phyloP scores from a whole-genome alignment of 768 basidiomycete genomes.

The Tylopilus felleus region DNA sequence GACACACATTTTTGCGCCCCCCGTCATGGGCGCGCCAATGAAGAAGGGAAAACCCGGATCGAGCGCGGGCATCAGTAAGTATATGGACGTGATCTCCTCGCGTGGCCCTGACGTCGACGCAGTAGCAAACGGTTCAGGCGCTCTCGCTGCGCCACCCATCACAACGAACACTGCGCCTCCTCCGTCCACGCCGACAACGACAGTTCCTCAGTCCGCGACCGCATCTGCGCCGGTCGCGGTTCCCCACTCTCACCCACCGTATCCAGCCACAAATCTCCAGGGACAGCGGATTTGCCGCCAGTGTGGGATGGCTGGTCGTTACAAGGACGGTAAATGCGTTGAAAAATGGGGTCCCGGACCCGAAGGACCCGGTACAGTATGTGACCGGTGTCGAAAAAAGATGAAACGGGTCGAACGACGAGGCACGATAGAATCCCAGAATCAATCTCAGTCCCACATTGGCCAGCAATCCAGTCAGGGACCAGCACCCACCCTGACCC shows the following conservation, averaged over 20 bases:
- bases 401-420: slow-evolving; percentile 81
- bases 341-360: slow-evolving; percentile 89
- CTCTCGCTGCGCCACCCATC: slow-evolving; percentile 18
- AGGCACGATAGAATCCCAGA: slow-evolving; percentile 53
- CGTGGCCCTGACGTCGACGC: slow-evolving; percentile 12
- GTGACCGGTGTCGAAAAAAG: slow-evolving; percentile 83
- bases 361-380: slow-evolving; percentile 79
- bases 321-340: slow-evolving; percentile 83
- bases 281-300: slow-evolving; percentile 78
- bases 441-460: slow-evolving; percentile 21
- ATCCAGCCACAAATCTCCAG: slow-evolving; percentile 43
- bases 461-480: slow-evolving; percentile 8
- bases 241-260: slow-evolving; percentile 16
- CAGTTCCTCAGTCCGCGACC: slow-evolving; percentile 6
- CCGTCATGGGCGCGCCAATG: slow-evolving; percentile 67
- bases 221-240: background rate
- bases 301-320: slow-evolving; percentile 69
- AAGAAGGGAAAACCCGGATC: slow-evolving; percentile 55
- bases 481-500: slow-evolving; percentile 3
- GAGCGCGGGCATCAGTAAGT: slow-evolving; percentile 24
- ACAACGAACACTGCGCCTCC: slow-evolving; percentile 9
- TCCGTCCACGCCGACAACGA: slow-evolving; percentile 14
- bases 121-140: slow-evolving; percentile 21
- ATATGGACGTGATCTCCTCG: background rate
- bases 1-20: slow-evolving; percentile 70